Evolutionary conservation across 2,329 filamentous ascomycete genomes (phyloP).

Genomic region (Xylariaceae sp.): DNA sequence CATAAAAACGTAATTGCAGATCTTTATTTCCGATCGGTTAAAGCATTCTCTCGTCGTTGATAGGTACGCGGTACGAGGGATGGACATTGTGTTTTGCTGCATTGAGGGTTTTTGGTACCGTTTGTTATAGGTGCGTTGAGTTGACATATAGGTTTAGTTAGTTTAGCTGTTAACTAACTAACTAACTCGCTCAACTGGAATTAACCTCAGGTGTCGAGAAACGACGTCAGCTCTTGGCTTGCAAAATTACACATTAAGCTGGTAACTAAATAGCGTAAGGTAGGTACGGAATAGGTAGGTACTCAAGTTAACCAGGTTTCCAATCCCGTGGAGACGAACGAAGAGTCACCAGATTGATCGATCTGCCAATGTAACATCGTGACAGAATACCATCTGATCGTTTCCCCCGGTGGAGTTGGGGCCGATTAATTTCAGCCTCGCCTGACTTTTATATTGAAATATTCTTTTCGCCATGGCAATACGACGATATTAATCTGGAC

Average conservation of each 20-base stretch:
- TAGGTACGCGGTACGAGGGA: not conserved
- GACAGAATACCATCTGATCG: not conserved
- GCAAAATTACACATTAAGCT: no score
- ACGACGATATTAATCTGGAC: no score
- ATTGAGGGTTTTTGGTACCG: no score
- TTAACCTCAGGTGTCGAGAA: no score
- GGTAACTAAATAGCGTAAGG: no score
- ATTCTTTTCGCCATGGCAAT: no score
- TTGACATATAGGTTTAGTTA: no score
- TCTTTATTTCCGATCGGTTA: conserved; percentile 20
- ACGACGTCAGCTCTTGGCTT: no score
- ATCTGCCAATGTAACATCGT: not conserved
- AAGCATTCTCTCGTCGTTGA: not conserved
- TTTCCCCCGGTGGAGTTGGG: not conserved
- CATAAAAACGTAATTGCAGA: conserved; percentile 5
- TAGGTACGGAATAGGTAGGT: not conserved
- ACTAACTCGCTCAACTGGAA: no score
- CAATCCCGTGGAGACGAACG: not conserved
- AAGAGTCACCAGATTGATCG: not conserved
- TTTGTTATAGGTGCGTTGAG: no score
- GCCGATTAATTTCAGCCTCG: not conserved
- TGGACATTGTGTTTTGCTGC: not conserved
- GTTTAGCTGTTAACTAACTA: no score
- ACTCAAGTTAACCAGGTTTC: not conserved
- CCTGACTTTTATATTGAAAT: not conserved